Evolutionary conservation across 2,329 filamentous ascomycete species (phyloP).

Genomic region (Microcera coccophila): DNA sequence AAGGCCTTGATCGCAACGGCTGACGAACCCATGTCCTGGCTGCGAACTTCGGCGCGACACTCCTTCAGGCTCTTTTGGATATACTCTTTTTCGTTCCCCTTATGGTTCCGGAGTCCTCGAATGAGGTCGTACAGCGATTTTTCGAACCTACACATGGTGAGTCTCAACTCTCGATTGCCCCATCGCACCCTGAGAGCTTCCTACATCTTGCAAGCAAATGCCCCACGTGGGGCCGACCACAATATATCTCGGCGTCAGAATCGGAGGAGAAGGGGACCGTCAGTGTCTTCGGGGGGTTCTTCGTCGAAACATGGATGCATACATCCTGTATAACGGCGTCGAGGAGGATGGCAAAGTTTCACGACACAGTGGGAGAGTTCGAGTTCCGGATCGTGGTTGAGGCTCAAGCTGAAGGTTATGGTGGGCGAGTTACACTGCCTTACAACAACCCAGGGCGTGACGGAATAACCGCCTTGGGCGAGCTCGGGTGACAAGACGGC

Average conservation of each 20-base stretch:
- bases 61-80: constrained; percentile 91
- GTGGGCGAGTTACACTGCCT: background rate
- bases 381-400: background rate
- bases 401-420: background rate
- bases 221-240: constrained; percentile 28
- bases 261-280: constrained; percentile 10
- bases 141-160: constrained; percentile 73
- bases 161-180: constrained; percentile 7
- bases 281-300: constrained; percentile 17
- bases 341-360: background rate
- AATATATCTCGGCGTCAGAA: constrained; percentile 9
- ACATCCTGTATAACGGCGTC: constrained; percentile 20
- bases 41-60: constrained; percentile 88
- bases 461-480: constrained; percentile 24
- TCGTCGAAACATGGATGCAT: constrained; percentile 10
- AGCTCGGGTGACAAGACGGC: constrained; percentile 26
- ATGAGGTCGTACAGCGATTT: constrained; percentile 99
- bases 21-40: constrained; percentile 80
- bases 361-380: background rate
- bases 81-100: constrained; percentile 91
- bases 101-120: constrained; percentile 88
- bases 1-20: background rate
- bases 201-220: constrained; percentile 27
- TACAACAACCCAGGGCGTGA: background rate
- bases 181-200: constrained; percentile 10